These are phyloP conservation scores for Alternaria sp. DNA, from an alignment of 2,329 filamentous ascomycete species.

Conservation along the genomic window DNA sequence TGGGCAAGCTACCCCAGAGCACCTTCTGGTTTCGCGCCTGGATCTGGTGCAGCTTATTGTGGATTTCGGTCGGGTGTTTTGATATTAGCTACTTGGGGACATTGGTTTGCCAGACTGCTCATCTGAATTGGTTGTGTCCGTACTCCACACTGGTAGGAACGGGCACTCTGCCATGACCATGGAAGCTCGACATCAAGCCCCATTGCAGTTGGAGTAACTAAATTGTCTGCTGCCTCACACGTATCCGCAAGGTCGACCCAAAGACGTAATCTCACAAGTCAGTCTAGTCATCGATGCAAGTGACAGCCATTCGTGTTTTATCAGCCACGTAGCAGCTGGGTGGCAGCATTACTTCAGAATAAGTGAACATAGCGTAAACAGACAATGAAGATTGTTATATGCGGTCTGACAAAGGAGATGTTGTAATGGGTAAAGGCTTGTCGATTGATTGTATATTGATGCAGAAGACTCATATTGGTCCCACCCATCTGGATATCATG, in stretches of 20 bases:
- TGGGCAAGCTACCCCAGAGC: conserved; percentile 7
- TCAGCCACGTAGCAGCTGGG: background rate
- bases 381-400: conserved; percentile 5
- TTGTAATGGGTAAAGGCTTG: conserved; percentile 16
- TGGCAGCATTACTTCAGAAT: background rate
- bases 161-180: background rate
- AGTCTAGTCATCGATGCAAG: background rate
- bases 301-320: background rate
- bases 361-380: background rate
- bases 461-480: conserved; percentile 21
- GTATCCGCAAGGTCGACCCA: background rate
- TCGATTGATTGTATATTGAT: conserved; percentile 44
- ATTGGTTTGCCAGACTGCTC: background rate
- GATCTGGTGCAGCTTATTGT: background rate
- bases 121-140: background rate
- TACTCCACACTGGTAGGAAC: background rate
- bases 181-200: background rate
- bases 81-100: background rate
- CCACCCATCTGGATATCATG: conserved; percentile 9
- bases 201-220: background rate
- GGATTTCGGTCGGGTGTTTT: accelerated
- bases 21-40: background rate
- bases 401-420: background rate
- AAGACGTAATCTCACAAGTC: background rate
- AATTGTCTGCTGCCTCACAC: background rate